Evolutionary conservation across 148 eudicot genomes (phyloP).

Genomic region (Nepenthes mirabilis): DNA sequence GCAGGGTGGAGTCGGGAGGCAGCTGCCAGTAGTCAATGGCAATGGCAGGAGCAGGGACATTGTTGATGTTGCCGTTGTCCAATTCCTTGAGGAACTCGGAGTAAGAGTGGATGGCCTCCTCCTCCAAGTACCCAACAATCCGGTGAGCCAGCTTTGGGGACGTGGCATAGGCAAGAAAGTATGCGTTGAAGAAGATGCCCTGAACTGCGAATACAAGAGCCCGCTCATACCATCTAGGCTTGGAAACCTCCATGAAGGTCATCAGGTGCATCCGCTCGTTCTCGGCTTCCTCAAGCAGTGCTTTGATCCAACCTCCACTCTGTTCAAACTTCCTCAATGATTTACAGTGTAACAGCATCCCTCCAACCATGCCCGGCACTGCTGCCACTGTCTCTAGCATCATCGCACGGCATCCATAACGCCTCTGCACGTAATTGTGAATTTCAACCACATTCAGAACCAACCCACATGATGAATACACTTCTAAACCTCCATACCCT

Average conservation of each 20-base stretch:
- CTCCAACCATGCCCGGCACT: constrained; percentile 94
- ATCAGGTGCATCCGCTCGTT: constrained; percentile 94
- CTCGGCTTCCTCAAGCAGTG: constrained; percentile 79
- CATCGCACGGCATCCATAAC: constrained; percentile 89
- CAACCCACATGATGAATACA: too few relatives aligned
- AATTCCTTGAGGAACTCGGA: constrained; percentile 71
- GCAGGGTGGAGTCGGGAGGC: constrained; percentile 41
- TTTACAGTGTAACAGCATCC: constrained; percentile 78
- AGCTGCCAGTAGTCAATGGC: constrained; percentile 83
- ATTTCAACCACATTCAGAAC: not conserved
- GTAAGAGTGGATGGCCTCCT: constrained; percentile 85
- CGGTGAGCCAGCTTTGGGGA: constrained; percentile 86
- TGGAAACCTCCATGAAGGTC: constrained; percentile 81
- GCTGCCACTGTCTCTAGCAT: constrained; percentile 90
- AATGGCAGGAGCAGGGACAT: constrained; percentile 77
- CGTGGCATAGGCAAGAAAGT: constrained; percentile 50
- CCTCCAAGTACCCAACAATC: constrained; percentile 71
- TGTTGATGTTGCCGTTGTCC: constrained; percentile 61
- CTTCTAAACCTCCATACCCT: too few relatives aligned
- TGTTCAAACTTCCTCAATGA: constrained; percentile 75
- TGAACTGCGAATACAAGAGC: constrained; percentile 69
- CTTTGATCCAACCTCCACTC: constrained; percentile 90
- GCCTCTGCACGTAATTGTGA: constrained; percentile 26
- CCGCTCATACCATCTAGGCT: constrained; percentile 74
- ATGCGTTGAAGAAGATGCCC: constrained; percentile 86